Evolutionary conservation across 345 rosid genomes (phyloP).

Genomic region (Eucalyptus erythrocorys): DNA sequence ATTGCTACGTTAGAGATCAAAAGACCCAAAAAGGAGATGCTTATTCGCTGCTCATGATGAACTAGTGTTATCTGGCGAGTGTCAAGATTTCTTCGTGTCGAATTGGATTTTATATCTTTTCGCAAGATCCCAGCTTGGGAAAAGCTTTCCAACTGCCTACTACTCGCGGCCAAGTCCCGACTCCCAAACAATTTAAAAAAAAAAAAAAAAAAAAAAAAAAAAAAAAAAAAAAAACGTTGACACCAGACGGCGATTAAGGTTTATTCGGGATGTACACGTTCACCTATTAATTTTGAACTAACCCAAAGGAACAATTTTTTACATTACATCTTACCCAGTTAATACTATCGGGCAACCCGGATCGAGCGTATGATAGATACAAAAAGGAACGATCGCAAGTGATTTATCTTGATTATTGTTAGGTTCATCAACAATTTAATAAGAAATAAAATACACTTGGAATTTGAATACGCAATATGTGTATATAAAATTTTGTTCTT

Average conservation of each 20-base stretch:
- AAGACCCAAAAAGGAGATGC: neutral
- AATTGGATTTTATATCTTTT: neutral
- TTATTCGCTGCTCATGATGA: neutral
- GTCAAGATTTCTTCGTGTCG: neutral
- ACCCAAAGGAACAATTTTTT: neutral
- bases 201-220: neutral
- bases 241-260: neutral
- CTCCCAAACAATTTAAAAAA: neutral
- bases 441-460: neutral
- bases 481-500: neutral
- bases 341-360: rapidly evolving
- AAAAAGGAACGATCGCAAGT: rapidly evolving
- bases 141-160: neutral
- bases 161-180: neutral
- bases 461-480: neutral
- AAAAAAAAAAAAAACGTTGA: neutral
- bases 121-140: neutral
- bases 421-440: neutral
- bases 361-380: neutral
- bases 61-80: neutral
- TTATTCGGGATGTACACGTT: neutral
- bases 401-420: neutral
- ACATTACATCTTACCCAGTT: neutral
- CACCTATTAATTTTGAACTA: neutral
- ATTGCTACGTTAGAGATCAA: neutral